Conservation (phyloP, 2,329 filamentous ascomycete species). For the Pseudogymnoascus sp. region DNA sequence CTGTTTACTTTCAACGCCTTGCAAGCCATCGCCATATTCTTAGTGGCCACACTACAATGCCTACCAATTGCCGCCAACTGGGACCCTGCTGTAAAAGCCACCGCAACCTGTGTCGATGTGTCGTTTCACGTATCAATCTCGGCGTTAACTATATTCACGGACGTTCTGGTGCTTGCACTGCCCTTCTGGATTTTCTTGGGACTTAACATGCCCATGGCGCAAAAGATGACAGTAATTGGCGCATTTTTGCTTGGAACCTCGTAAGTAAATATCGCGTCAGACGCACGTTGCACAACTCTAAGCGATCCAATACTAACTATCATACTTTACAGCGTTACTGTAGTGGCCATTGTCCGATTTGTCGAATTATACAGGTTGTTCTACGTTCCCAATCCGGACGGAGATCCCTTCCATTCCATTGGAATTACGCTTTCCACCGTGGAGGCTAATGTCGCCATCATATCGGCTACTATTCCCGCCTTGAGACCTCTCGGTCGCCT, state of each 20-base stretch:
- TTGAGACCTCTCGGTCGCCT: slow-evolving; percentile 29
- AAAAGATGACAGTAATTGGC: slow-evolving; percentile 33
- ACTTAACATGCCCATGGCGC: slow-evolving; percentile 31
- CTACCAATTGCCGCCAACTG: slow-evolving; percentile 30
- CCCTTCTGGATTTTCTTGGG: slow-evolving; percentile 35
- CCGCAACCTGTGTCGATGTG: slow-evolving; percentile 28
- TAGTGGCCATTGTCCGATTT: slow-evolving; percentile 29
- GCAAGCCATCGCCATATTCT: slow-evolving; percentile 30
- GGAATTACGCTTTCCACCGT: slow-evolving; percentile 28
- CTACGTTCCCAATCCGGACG: slow-evolving; percentile 15
- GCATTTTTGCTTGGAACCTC: slow-evolving; percentile 34
- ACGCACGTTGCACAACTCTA: neutral
- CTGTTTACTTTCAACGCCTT: slow-evolving; percentile 18
- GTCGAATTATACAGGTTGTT: slow-evolving; percentile 24
- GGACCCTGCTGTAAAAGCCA: slow-evolving; percentile 20
- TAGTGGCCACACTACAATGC: slow-evolving; percentile 33
- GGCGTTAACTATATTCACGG: slow-evolving; percentile 34
- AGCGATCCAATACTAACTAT: neutral
- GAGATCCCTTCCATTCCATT: slow-evolving; percentile 14
- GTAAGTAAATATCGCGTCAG: slow-evolving; percentile 23
- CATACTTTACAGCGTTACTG: slow-evolving; percentile 25
- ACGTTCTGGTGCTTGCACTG: slow-evolving; percentile 32
- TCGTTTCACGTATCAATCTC: slow-evolving; percentile 30
- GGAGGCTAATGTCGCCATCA: slow-evolving; percentile 33
- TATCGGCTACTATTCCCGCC: slow-evolving; percentile 30